phyloP scores from a whole-genome alignment of 2,329 filamentous ascomycete species.

The Penicillium decumbens region DNA sequence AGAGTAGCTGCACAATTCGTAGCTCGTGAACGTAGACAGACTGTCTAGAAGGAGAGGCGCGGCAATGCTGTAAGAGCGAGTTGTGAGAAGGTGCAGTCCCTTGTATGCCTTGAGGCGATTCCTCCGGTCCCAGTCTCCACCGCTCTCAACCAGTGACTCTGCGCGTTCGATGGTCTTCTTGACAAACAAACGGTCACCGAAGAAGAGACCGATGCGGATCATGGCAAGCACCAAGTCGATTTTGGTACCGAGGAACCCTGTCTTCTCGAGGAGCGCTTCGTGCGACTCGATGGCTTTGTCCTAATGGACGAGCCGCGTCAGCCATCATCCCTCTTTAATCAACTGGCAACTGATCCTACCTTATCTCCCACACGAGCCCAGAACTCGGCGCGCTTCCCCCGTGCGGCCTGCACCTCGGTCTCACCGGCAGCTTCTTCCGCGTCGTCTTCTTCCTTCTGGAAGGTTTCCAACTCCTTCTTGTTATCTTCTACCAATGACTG shows the following conservation, averaged over 20 bases:
- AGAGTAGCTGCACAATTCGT: slow-evolving; percentile 96
- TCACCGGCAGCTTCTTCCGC: slow-evolving; percentile 94
- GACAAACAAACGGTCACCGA: slow-evolving; percentile 83
- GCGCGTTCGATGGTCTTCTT: slow-evolving; percentile 93
- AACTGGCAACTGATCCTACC: slow-evolving; percentile 48
- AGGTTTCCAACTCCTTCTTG: slow-evolving; percentile 67
- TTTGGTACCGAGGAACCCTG: slow-evolving; percentile 91
- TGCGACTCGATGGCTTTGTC: slow-evolving; percentile 91
- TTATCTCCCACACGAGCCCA: slow-evolving; percentile 96
- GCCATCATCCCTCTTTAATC: neutral
- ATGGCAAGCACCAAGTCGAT: slow-evolving; percentile 96
- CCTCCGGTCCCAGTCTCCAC: slow-evolving; percentile 96
- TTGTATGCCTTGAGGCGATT: slow-evolving; percentile 99
- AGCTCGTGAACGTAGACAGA: slow-evolving; percentile 95
- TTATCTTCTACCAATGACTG: slow-evolving; percentile 71
- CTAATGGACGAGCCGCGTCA: slow-evolving; percentile 44
- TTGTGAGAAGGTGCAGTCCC: slow-evolving; percentile 84
- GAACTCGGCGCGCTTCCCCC: slow-evolving; percentile 92
- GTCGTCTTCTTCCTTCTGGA: slow-evolving; percentile 86
- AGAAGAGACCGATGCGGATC: slow-evolving; percentile 93
- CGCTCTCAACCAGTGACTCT: slow-evolving; percentile 83
- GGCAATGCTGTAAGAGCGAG: slow-evolving; percentile 82
- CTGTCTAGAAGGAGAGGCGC: slow-evolving; percentile 94
- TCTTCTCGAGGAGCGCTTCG: slow-evolving; percentile 93
- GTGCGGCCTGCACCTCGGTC: slow-evolving; percentile 86